Evolutionary conservation across 148 eudicot genomes (phyloP).

Genomic region (Limonium bicolor): DNA sequence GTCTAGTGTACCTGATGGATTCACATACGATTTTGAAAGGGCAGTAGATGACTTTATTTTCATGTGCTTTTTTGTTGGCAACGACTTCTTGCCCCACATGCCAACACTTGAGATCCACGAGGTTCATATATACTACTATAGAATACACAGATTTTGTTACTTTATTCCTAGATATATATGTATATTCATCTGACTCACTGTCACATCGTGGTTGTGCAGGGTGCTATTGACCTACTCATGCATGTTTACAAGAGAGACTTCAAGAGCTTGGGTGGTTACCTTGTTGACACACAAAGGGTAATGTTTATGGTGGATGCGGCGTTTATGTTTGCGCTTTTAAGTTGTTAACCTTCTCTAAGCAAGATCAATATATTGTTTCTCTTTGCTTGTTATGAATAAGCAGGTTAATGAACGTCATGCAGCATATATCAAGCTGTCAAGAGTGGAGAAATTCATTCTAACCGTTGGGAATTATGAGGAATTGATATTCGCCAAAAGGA

Average conservation of each 20-base stretch:
- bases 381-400: not conserved
- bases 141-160: not conserved
- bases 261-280: constrained; percentile 27
- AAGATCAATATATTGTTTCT: not conserved
- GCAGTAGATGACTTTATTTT: constrained; percentile 38
- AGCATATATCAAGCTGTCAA: constrained; percentile 19
- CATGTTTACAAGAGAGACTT: constrained; percentile 27
- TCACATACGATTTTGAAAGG: constrained; percentile 20
- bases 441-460: constrained; percentile 38
- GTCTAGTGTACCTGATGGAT: constrained; percentile 11
- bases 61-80: constrained; percentile 41
- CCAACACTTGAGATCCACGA: constrained; percentile 30
- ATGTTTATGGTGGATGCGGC: too few relatives aligned
- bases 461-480: constrained; percentile 23
- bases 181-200: not conserved
- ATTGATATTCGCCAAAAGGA: constrained; percentile 19
- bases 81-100: constrained; percentile 40
- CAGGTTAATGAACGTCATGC: constrained; percentile 28
- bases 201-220: constrained; percentile 11
- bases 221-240: constrained; percentile 23
- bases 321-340: not conserved
- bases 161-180: too few relatives aligned
- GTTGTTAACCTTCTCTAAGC: not conserved
- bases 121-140: constrained; percentile 12
- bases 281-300: constrained; percentile 28